Conservation (phyloP, 2,329 filamentous ascomycete genomes). For the Allantophomopsis lycopodina region DNA sequence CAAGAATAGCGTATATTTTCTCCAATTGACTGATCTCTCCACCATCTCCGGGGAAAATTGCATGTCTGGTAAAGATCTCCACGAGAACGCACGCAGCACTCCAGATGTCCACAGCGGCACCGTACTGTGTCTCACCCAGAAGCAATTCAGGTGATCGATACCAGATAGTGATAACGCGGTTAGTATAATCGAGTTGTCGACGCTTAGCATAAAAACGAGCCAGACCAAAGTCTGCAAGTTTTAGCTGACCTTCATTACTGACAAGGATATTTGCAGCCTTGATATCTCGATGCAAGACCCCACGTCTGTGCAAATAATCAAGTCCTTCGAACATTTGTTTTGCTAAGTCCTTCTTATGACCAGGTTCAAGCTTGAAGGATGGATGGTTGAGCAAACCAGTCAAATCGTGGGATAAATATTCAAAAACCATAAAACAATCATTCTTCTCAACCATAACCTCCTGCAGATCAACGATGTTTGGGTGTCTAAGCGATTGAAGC, state of each 20-base stretch:
- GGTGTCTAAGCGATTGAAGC: conserved; percentile 71
- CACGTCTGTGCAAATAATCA: conserved; percentile 81
- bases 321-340: conserved; percentile 88
- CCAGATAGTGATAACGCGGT: conserved; percentile 98
- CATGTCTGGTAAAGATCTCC: conserved; percentile 87
- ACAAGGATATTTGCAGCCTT: conserved; percentile 97
- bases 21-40: conserved; percentile 93
- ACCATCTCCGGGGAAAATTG: conserved; percentile 91
- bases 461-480: conserved; percentile 69
- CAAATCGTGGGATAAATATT: conserved; percentile 91
- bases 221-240: conserved; percentile 90
- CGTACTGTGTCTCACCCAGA: conserved; percentile 81
- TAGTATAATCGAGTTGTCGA: conserved; percentile 88
- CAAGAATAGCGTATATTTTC: conserved; percentile 87
- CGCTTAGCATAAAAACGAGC: conserved; percentile 94
- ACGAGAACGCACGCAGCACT: conserved; percentile 93
- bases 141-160: conserved; percentile 86
- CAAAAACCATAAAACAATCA: conserved; percentile 99
- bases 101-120: conserved; percentile 87
- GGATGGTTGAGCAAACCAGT: conserved; percentile 94
- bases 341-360: conserved; percentile 86
- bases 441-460: conserved; percentile 98
- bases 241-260: conserved; percentile 76
- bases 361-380: conserved; percentile 68
- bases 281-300: conserved; percentile 95